These are phyloP conservation scores for Trichoderma endophyticum DNA, from an alignment of 2,329 filamentous ascomycete species.

Conservation along the genomic window DNA sequence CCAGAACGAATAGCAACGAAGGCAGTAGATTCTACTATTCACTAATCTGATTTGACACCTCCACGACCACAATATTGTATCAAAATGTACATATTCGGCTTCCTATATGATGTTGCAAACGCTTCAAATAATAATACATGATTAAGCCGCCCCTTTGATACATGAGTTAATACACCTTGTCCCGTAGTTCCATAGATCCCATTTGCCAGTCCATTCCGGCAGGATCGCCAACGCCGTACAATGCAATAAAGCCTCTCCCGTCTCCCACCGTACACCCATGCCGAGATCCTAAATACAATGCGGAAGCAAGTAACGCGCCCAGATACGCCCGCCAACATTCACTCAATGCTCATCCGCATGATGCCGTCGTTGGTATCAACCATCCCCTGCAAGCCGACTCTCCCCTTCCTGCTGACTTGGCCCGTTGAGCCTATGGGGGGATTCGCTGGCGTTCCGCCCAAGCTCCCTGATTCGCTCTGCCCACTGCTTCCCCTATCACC, in stretches of 20 bases:
- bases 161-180: not conserved
- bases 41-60: not conserved
- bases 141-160: not conserved
- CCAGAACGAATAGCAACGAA: constrained; percentile 22
- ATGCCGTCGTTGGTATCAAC: constrained; percentile 90
- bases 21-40: constrained; percentile 3
- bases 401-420: constrained; percentile 52
- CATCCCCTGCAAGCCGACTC: constrained; percentile 88
- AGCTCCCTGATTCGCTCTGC: constrained; percentile 48
- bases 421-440: constrained; percentile 37
- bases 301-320: not conserved
- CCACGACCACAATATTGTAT: not conserved
- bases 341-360: constrained; percentile 98
- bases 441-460: constrained; percentile 30
- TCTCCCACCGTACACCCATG: not conserved
- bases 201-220: not conserved
- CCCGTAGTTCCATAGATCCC: not conserved
- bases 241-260: not conserved
- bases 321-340: constrained; percentile 20
- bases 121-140: not conserved
- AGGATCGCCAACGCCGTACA: not conserved
- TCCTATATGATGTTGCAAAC: not conserved
- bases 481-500: constrained; percentile 52
- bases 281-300: not conserved
- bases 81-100: not conserved